Percentiles rank a stretch among this genome's conserved stretches.
phyloP scores from a whole-genome alignment of 768 basidiomycete species.

The Boletus subcaerulescens region DNA sequence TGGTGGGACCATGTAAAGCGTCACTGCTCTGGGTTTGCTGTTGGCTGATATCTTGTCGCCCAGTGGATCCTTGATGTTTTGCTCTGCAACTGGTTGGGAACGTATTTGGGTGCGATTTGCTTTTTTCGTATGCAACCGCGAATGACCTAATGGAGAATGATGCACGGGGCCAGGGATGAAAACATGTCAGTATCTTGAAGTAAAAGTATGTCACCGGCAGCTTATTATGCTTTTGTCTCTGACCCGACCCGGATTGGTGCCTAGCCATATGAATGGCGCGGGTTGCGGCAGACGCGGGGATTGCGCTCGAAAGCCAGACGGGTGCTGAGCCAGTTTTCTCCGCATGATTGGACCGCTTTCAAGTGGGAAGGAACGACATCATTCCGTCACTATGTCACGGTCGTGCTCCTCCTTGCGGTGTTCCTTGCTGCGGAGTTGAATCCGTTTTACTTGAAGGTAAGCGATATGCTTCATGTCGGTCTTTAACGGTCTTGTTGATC shows the following conservation, averaged over 20 bases:
- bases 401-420: slow-evolving; percentile 70
- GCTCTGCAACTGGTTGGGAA: slow-evolving; percentile 85
- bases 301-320: slow-evolving; percentile 76
- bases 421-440: slow-evolving; percentile 85
- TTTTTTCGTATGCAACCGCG: slow-evolving; percentile 7
- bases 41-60: slow-evolving; percentile 13
- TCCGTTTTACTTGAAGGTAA: slow-evolving; percentile 84
- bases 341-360: slow-evolving; percentile 85
- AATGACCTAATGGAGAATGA: slow-evolving; percentile 13
- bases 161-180: slow-evolving; percentile 62
- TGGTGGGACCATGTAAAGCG: slow-evolving; percentile 89
- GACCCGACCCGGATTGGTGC: background rate
- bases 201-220: slow-evolving; percentile 52
- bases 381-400: slow-evolving; percentile 70
- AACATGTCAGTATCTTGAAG: slow-evolving; percentile 82
- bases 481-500: slow-evolving; percentile 23
- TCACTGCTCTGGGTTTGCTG: background rate
- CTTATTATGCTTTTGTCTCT: background rate
- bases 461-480: slow-evolving; percentile 16
- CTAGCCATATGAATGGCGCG: slow-evolving; percentile 85
- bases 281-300: slow-evolving; percentile 73
- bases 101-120: slow-evolving; percentile 61
- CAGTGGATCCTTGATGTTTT: slow-evolving; percentile 88
- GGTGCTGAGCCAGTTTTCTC: slow-evolving; percentile 80
- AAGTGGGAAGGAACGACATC: slow-evolving; percentile 81